Evolutionary conservation across 108 stramenopile genomes (phyloP).

Genomic region (Cyclostephanos invisitatus): DNA sequence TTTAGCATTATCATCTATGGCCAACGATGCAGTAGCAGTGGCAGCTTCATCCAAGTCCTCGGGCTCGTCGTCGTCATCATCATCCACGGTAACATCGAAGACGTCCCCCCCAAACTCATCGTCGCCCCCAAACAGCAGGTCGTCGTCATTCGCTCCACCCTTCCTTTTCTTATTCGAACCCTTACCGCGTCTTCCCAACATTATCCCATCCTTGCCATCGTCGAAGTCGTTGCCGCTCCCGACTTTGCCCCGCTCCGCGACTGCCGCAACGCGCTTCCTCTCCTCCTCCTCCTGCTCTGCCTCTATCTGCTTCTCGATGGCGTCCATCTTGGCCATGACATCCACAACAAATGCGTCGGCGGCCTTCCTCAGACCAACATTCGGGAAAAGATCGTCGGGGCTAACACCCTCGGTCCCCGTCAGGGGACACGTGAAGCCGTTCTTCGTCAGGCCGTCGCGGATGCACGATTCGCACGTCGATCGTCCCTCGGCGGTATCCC

Average conservation of each 20-base stretch:
- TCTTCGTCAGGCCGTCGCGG: constrained; percentile 74
- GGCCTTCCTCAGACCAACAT: constrained; percentile 79
- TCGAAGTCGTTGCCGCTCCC: constrained; percentile 13
- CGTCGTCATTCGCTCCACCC: constrained; percentile 44
- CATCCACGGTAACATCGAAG: constrained; percentile 65
- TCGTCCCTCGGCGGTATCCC: constrained; percentile 80
- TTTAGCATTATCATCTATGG: constrained; percentile 43
- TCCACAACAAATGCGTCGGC: constrained; percentile 70
- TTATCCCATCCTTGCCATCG: constrained; percentile 22
- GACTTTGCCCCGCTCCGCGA: not conserved
- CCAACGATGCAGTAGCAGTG: constrained; percentile 10
- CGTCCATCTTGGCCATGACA: constrained; percentile 81
- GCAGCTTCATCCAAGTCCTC: constrained; percentile 16
- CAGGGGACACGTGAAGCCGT: constrained; percentile 81
- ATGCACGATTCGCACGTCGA: constrained; percentile 82
- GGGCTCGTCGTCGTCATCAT: constrained; percentile 39
- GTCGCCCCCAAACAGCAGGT: constrained; percentile 67
- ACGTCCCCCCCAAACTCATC: constrained; percentile 89
- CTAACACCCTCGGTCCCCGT: constrained; percentile 83
- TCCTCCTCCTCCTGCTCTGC: constrained; percentile 57
- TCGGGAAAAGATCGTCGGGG: constrained; percentile 82
- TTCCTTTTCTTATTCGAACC: constrained; percentile 39
- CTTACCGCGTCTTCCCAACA: not conserved
- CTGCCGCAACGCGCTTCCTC: not conserved
- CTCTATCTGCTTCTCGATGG: constrained; percentile 76